Evolutionary conservation across 208 protist species (phyloP).

Genomic region (Crithidia expoeki): DNA sequence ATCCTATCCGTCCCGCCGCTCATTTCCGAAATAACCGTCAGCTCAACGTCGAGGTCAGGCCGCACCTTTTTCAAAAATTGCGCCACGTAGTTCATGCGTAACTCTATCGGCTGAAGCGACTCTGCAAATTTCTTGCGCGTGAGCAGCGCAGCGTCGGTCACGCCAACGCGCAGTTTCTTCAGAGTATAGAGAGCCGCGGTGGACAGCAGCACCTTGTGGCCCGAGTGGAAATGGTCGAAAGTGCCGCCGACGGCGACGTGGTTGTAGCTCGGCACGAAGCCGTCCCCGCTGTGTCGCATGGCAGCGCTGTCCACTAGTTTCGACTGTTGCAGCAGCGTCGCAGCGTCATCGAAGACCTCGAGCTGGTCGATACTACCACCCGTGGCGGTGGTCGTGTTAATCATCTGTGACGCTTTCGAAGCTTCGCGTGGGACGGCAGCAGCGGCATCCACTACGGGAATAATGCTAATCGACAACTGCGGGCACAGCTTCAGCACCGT

Average conservation of each 20-base stretch:
- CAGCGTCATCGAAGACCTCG: conserved; percentile 25
- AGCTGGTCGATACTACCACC: neutral
- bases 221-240: conserved; percentile 90
- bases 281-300: conserved; percentile 20
- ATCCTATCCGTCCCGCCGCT: conserved; percentile 78
- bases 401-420: no score
- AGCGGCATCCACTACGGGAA: conserved; percentile 42
- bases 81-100: conserved; percentile 48
- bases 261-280: conserved; percentile 65
- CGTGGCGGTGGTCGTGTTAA: neutral
- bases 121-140: conserved; percentile 69
- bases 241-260: conserved; percentile 90
- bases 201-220: conserved; percentile 89
- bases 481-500: conserved; percentile 45
- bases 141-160: conserved; percentile 67
- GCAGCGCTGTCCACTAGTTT: conserved; percentile 17
- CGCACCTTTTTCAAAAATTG: conserved; percentile 64
- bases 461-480: conserved; percentile 56
- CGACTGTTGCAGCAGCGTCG: conserved; percentile 20
- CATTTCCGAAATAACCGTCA: conserved; percentile 67
- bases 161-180: conserved; percentile 68
- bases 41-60: conserved; percentile 58
- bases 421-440: neutral
- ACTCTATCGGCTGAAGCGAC: conserved; percentile 70
- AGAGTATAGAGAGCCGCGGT: conserved; percentile 67